These are phyloP conservation scores for Trichoderma sp. DNA, from an alignment of 2,329 filamentous ascomycete species.

Conservation along the genomic window DNA sequence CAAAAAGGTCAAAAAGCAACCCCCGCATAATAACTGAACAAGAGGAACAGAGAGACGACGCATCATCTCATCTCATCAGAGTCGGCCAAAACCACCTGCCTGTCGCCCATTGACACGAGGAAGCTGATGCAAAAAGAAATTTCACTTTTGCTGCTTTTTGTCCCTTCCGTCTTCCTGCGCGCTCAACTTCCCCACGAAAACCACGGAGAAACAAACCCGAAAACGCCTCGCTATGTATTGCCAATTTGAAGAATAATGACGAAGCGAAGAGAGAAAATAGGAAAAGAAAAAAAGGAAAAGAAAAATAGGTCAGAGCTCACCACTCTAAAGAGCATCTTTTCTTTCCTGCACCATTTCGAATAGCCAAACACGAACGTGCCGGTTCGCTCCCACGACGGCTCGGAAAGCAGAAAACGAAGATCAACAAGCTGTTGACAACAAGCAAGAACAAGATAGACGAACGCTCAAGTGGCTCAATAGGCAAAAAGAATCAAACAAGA, in stretches of 20 bases:
- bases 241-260: slow-evolving; percentile 17
- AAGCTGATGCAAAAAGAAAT: neutral
- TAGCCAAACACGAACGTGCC: neutral
- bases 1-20: neutral
- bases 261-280: neutral
- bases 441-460: neutral
- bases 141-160: slow-evolving; percentile 2
- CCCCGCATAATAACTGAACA: neutral
- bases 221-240: slow-evolving; percentile 46
- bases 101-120: neutral
- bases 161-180: neutral
- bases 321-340: neutral
- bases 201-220: neutral
- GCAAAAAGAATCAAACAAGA: neutral
- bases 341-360: no score
- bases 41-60: neutral
- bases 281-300: neutral
- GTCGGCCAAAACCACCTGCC: neutral
- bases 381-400: neutral
- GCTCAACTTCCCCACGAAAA: neutral
- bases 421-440: neutral
- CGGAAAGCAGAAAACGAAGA: neutral
- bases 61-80: neutral
- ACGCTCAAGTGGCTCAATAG: no score
- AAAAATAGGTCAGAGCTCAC: neutral